Evolutionary conservation across 106 monocot genomes (phyloP), one percentile per base, ranked within the genome.

Genomic region (Dioscorea zingiberensis): DNA sequence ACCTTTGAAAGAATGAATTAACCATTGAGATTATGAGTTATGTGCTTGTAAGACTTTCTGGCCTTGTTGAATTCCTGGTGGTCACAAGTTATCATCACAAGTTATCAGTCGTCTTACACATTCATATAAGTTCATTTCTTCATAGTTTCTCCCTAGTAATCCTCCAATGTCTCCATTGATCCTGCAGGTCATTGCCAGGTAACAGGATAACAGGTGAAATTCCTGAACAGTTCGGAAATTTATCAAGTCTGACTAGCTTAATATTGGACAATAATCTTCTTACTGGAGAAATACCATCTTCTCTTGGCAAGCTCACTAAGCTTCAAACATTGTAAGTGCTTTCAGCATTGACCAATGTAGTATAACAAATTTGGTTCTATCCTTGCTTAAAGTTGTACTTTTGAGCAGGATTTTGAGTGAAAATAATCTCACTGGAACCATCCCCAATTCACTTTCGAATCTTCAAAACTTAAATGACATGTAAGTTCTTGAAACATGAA

Each of bases 271-370:
- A 85, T 70, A 95, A 95, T 48, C 61, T 10, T 47, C 71, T 95
- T 70, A 78, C 47, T 67, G 95, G 95, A 46, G 55, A 76, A 60
- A 91, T 95, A 74, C 95, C 91, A 77, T 70, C 48, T 65, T 76
- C 87, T 76, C 80, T 95, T 60, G 95, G 95, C 58, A 85, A 83
- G 38, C 95, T 95, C 65, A 55, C 74, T 21, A 77, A 91, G 66
- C 91, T 95, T 60, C 80, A 95, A 65, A 83, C 71, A 56, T 73
- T 95, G 95, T 95, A 74, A 76, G 97, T 81, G 81, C 25, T 54
- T 13, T 10, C 11, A 26, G 18, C 15, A 18, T 51, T 51, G 51
- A 51, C 13, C 14, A 48, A 24, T 23, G 60, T 18, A 51, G 14
- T 13, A 19, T 51, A 4, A 10, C 38, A 6, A 38, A 6, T 38